Conservation (phyloP, 2,329 filamentous ascomycete genomes). For the Zymoseptoria brevis region DNA sequence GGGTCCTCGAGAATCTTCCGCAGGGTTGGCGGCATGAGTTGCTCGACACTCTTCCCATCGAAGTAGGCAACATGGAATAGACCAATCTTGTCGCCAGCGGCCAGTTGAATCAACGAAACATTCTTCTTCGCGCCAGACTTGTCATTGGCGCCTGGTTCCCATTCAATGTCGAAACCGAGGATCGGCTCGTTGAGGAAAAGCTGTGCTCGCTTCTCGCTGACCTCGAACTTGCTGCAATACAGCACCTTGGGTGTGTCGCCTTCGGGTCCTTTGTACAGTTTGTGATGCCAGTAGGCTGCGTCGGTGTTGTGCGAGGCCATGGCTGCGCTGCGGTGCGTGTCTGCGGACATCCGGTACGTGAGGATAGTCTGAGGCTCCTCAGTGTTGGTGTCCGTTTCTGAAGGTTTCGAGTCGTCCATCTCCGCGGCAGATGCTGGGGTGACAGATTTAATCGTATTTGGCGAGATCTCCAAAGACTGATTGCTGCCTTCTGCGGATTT, state of each 20-base stretch:
- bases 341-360: constrained; percentile 21
- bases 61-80: constrained; percentile 70
- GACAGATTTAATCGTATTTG: neutral
- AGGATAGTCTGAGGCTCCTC: constrained; percentile 10
- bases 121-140: constrained; percentile 48
- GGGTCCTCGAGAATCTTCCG: constrained; percentile 64
- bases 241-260: constrained; percentile 62
- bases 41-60: constrained; percentile 33
- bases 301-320: constrained; percentile 22
- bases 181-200: constrained; percentile 62
- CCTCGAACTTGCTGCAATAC: constrained; percentile 63
- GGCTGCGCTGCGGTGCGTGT: constrained; percentile 21
- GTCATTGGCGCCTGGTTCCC: constrained; percentile 48
- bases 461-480: neutral
- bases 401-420: neutral
- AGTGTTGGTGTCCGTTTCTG: neutral
- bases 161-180: constrained; percentile 87
- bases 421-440: neutral
- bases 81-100: constrained; percentile 65
- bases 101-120: constrained; percentile 75
- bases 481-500: neutral
- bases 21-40: constrained; percentile 64
- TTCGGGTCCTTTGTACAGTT: constrained; percentile 59
- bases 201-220: constrained; percentile 57
- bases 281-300: constrained; percentile 54